Conservation (phyloP, 306 rosid species). For the Prunus davidiana region DNA sequence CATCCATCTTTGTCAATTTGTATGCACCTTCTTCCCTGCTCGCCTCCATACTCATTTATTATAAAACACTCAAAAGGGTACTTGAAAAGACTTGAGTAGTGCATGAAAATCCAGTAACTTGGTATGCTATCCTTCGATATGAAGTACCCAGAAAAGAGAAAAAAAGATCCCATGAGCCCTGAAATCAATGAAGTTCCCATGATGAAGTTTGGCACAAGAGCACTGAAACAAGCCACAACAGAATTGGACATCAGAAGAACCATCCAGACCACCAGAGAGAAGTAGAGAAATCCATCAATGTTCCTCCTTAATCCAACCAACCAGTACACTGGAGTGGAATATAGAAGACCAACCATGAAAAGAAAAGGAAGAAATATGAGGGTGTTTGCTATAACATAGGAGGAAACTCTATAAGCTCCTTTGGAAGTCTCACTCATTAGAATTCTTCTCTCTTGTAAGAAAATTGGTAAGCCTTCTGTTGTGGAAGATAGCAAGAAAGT, state of each 20-base stretch:
- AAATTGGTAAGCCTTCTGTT: slow-evolving; percentile 60
- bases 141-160: slow-evolving; percentile 92
- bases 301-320: slow-evolving; percentile 40
- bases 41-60: slow-evolving; percentile 92
- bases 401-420: slow-evolving; percentile 52
- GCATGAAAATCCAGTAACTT: slow-evolving; percentile 88
- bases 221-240: slow-evolving; percentile 89
- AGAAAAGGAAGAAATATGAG: slow-evolving; percentile 52
- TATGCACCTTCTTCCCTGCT: slow-evolving; percentile 66
- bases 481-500: slow-evolving; percentile 57
- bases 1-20: slow-evolving; percentile 49
- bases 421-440: slow-evolving; percentile 47
- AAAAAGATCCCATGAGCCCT: slow-evolving; percentile 95
- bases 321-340: slow-evolving; percentile 47
- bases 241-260: slow-evolving; percentile 72
- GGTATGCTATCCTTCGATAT: slow-evolving; percentile 82
- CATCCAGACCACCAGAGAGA: slow-evolving; percentile 50
- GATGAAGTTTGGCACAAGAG: slow-evolving; percentile 91
- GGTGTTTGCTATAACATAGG: slow-evolving; percentile 50
- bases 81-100: slow-evolving; percentile 83
- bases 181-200: slow-evolving; percentile 81
- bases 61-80: slow-evolving; percentile 95
- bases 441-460: slow-evolving; percentile 49
- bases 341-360: slow-evolving; percentile 40
- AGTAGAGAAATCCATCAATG: slow-evolving; percentile 43